Percentiles rank a stretch among this genome's conserved stretches.
Evolutionary conservation across 2,329 filamentous ascomycete species (phyloP).

Genomic region (Fusarium equiseti): DNA sequence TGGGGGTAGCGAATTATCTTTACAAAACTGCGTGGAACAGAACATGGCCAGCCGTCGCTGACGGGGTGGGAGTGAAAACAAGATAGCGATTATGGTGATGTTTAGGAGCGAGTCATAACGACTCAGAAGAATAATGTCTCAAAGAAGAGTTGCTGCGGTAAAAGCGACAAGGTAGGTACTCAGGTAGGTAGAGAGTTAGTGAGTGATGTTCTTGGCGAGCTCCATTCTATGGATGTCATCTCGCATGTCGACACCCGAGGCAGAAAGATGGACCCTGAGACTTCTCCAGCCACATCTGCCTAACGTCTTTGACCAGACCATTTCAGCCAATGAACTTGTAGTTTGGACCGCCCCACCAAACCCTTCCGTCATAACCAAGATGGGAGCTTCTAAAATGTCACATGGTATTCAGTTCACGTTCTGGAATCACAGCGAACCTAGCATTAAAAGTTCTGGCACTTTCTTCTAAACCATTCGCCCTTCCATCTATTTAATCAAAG

Average conservation of each 20-base stretch:
- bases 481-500: conserved; percentile 6
- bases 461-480: neutral
- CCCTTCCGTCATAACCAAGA: conserved; percentile 1
- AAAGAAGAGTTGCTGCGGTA: conserved; percentile 21
- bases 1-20: conserved; percentile 43
- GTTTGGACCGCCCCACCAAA: neutral
- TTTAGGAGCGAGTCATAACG: conserved; percentile 3
- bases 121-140: conserved; percentile 23
- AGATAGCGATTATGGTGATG: neutral
- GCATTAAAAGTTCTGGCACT: conserved; percentile 22
- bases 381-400: conserved; percentile 19
- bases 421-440: conserved; percentile 30
- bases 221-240: conserved; percentile 42
- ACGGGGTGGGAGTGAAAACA: conserved; percentile 10
- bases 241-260: conserved; percentile 36
- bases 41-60: conserved; percentile 45
- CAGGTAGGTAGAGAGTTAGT: conserved; percentile 1
- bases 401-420: conserved; percentile 29
- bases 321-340: neutral
- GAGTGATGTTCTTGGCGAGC: conserved; percentile 41
- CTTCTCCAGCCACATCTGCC: neutral
- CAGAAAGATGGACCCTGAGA: conserved; percentile 15
- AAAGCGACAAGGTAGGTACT: neutral
- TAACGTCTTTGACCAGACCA: neutral
- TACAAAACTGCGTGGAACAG: conserved; percentile 30